Conservation (phyloP, 176 grass and related monocot species). For the Aechmea fasciata region DNA sequence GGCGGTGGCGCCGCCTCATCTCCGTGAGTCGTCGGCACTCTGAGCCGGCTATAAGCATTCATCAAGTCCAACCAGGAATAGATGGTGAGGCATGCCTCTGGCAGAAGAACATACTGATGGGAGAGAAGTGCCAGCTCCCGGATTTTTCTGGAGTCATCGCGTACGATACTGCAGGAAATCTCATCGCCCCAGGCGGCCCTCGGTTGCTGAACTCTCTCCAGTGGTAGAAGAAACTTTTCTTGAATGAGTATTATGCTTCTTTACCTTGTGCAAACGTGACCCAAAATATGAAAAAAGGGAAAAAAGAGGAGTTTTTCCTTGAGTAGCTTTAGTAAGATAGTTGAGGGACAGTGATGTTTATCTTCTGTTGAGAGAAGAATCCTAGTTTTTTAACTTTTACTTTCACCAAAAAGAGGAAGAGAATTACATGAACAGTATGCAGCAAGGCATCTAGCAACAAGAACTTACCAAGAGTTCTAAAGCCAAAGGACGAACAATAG, state of each 20-base stretch:
- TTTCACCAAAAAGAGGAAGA: too few species aligned
- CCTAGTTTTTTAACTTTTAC: too few species aligned
- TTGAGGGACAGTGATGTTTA: too few species aligned
- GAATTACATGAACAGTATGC: too few species aligned
- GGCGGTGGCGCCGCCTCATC: constrained; percentile 34
- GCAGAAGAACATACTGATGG: constrained; percentile 90
- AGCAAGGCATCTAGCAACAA: too few species aligned
- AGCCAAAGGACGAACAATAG: background rate
- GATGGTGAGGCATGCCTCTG: constrained; percentile 44
- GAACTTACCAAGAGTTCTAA: background rate
- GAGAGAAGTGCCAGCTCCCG: constrained; percentile 86
- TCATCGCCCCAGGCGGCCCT: constrained; percentile 42
- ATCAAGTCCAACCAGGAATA: constrained; percentile 58
- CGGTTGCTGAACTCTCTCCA: constrained; percentile 30
- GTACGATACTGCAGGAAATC: constrained; percentile 70
- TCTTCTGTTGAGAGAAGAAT: too few species aligned
- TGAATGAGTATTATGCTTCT: background rate
- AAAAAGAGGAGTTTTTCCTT: too few species aligned
- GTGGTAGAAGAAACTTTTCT: constrained; percentile 26
- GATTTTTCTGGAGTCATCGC: constrained; percentile 80
- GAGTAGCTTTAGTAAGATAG: too few species aligned
- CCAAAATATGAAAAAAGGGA: too few species aligned
- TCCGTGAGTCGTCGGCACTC: constrained; percentile 43
- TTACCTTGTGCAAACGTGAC: too few species aligned
- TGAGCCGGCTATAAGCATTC: constrained; percentile 60